Conservation (phyloP, 1,139 yeast species). For the Protomyces inundatus region DNA sequence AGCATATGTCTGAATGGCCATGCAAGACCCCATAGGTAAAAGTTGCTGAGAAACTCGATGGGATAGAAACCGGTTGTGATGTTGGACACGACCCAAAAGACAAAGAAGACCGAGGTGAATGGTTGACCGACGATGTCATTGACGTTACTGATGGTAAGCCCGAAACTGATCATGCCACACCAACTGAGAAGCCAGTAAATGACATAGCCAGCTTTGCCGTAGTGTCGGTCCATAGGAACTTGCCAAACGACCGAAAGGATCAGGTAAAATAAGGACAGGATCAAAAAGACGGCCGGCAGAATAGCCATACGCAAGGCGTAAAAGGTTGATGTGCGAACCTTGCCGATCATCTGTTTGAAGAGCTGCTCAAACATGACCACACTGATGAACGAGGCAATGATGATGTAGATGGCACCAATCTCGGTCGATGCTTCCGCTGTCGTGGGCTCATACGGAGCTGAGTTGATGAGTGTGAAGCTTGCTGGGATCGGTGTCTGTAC, state of each 20-base stretch:
- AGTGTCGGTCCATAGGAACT: constrained; percentile 49
- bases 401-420: constrained; percentile 69
- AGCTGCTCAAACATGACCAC: constrained; percentile 54
- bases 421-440: constrained; percentile 30
- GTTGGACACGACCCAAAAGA: constrained; percentile 52
- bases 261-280: constrained; percentile 53
- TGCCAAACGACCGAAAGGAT: constrained; percentile 59
- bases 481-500: constrained; percentile 12
- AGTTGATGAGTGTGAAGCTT: constrained; percentile 10
- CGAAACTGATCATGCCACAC: constrained; percentile 56
- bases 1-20: constrained; percentile 60
- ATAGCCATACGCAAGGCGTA: constrained; percentile 49
- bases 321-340: constrained; percentile 46
- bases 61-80: constrained; percentile 61
- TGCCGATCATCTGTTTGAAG: constrained; percentile 48
- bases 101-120: constrained; percentile 58
- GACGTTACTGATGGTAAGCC: constrained; percentile 61
- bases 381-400: constrained; percentile 61
- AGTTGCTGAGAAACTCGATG: constrained; percentile 48
- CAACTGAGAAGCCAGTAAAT: constrained; percentile 61
- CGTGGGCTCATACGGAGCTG: constrained; percentile 10
- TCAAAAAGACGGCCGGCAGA: constrained; percentile 45
- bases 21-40: constrained; percentile 60
- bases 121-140: constrained; percentile 49
- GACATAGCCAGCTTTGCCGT: constrained; percentile 58